Base-by-base conservation (phyloP, 2,329 filamentous ascomycete species). In the Pseudogymnoascus sp. region DNA sequence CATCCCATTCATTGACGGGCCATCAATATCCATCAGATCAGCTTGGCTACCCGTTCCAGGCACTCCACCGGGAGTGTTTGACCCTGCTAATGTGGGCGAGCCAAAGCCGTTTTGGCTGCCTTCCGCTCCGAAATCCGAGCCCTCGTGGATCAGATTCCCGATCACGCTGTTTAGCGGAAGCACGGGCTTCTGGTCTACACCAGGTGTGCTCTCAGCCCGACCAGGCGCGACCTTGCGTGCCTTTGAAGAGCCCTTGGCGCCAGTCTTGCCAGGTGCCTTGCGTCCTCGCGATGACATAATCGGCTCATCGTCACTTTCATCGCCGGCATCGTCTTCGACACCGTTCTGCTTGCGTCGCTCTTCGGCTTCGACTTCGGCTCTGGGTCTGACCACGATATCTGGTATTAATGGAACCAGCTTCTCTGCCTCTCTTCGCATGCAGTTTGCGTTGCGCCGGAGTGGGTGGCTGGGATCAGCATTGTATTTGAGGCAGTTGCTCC, bases 221-320 rank as follows among this genome's bases (percentile, higher is more conserved):
- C 88, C 87, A 57, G 83, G 79, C 20, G 84, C 85, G 2, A 89
- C 87, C 69, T 91, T 93, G 59, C 91, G 84, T 18, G 88, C 86
- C 14, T 78, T 77, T 35, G 73, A 76, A 16, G 79, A 76, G 12
- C 84, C 83, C 69, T 88, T 93, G 64, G 86, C 85, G 20, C 91
- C 88, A 70, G 89, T 92, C 67, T 90, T 89, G 30, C 84, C 85
- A 5, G 87, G 89, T 14, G 91, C 90, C 72, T 93, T 96, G 47
- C 94, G 87, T 60, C 94, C 94, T 66, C 94, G 85, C 58, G 93
- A 97, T 62, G 94, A 94, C 90, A 97, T 97, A 70, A 99, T 97
- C 7, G 94, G 94, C 74, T 96, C 92, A 71, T 97, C 93, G 69
- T 97, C 93, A 67, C 91, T 96, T 73, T 97, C 93, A 62, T 97